Evolutionary conservation across 768 basidiomycete species (phyloP), one percentile per base, ranked within the genome.

Genomic region (Leccinum truebloodii): DNA sequence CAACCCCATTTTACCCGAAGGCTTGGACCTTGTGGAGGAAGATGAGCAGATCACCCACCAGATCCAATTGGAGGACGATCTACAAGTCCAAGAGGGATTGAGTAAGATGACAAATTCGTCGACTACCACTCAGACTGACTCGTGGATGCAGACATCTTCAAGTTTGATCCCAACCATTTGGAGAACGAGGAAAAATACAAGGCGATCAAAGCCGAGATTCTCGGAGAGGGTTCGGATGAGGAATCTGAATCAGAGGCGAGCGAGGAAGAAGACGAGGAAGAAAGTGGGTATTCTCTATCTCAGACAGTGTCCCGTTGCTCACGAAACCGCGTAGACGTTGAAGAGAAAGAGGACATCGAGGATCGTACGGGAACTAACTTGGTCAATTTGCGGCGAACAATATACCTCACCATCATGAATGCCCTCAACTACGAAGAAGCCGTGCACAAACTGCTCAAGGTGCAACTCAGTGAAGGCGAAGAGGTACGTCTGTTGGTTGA

Each of bases 401-500:
- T 99, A 72, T 99, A 99, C 73, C 77, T 99, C 64, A 97, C 97
- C 0, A 96, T 98, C 80, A 98, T 98, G 96, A 98, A 98, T 71
- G 94, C 95, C 50, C 82, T 98, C 60, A 95, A 93, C 74, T 97
- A 94, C 72, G 97, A 99, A 75, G 97, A 99, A 86, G 96, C 96
- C 0, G 95, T 98, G 0, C 97, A 99, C 77, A 99, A 99, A 72
- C 76, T 99, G 30, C 84, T 98, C 71, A 98, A 96, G 75, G 86
- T 99, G 24, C 90, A 96, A 66, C 78, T 98, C 14, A 80, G 86
- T 57, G 94, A 95, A 70, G 97, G 96, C 1, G 87, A 97, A 75
- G 97, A 99, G 87, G 95, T 96, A 70, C 57, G 79, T 75, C 53
- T 16, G 3, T 28, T 28, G 28, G n/a, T 52, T 16, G 4, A 39